A percentile compares a stretch with the other conserved stretches of the same genome.
Conservation (phyloP, 352 stramenopile genomes). For the Saprolegnia diclina region DNA sequence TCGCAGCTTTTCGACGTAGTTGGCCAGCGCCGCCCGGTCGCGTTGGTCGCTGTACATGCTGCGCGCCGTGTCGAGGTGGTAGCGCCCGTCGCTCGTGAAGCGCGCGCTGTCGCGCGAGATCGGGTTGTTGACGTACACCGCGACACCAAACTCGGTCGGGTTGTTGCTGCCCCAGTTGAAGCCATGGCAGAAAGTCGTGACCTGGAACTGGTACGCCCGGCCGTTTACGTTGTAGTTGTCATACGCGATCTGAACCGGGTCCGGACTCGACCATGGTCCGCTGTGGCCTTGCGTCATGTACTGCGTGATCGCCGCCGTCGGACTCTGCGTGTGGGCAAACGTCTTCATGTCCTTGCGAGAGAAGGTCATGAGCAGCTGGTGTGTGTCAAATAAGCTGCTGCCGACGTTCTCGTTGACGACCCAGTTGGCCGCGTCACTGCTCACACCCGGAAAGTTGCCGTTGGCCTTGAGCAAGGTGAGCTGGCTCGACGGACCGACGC, state of each 20-base stretch:
- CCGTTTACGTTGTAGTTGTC: slow-evolving; percentile 51
- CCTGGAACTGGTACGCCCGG: slow-evolving; percentile 59
- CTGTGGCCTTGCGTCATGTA: slow-evolving; percentile 44
- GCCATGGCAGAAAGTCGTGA: slow-evolving; percentile 43
- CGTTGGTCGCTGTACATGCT: slow-evolving; percentile 35
- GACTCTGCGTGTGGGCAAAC: slow-evolving; percentile 36
- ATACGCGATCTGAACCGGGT: slow-evolving; percentile 51
- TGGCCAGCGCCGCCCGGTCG: slow-evolving; percentile 53
- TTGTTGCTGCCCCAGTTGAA: slow-evolving; percentile 35
- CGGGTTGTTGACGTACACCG: slow-evolving; percentile 63
- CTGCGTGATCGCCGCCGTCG: slow-evolving; percentile 42
- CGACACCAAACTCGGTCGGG: slow-evolving; percentile 38
- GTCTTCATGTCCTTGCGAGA: slow-evolving; percentile 47
- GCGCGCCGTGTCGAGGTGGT: slow-evolving; percentile 37
- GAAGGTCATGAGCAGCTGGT: slow-evolving; percentile 44
- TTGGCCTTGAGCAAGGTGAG: slow-evolving; percentile 41
- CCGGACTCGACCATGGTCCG: slow-evolving; percentile 40
- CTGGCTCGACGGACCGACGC: slow-evolving; percentile 57
- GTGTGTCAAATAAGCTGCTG: slow-evolving; percentile 57
- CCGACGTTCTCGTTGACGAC: slow-evolving; percentile 54
- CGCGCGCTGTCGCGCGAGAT: slow-evolving; percentile 38
- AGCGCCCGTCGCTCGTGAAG: slow-evolving; percentile 42
- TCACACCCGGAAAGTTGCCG: slow-evolving; percentile 45
- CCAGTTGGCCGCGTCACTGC: slow-evolving; percentile 26
- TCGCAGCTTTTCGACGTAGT: slow-evolving; percentile 33